Base-by-base conservation (phyloP, 768 basidiomycete species). In the Tulasnella sp. region DNA sequence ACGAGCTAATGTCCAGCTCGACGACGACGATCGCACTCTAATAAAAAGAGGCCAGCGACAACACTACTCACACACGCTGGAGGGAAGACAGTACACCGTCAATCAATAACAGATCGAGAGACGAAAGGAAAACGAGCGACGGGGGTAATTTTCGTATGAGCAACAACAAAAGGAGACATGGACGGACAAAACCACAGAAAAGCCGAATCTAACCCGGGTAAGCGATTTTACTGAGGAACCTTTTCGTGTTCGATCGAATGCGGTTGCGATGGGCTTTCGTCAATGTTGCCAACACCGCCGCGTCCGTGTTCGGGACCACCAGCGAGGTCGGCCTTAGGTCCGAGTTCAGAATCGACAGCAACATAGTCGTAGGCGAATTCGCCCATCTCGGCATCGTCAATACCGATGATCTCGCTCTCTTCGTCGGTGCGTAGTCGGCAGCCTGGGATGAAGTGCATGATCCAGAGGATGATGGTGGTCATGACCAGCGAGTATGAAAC, bases 331-430 rank as follows among this genome's bases (percentile, higher is more conserved):
- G 51, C 32, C 36, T 53, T 53, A 39, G 68, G 61, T 43, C 71
- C 67, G 25, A 78, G 67, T 61, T 78, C 77, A 6, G 71, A 65
- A 37, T 87, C 86, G 49, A 87, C 67, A 9, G 82, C 84, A 29
- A 90, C 86, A 61, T 87, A 91, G 69, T 91, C 86, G 64, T 88
- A 89, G 1, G 86, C 83, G 61, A 81, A 90, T 71, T 93, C 90
- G 61, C 89, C 91, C 77, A 90, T 82, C 72, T 92, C 84, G 1
- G 81, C 76, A 65, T 90, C 86, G 69, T 97, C 93, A 63, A 94
- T 81, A 57, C 93, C 92, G 45, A 94, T 66, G 48, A 74, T 73
- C 66, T 75, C 72, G 7, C 67, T 68, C 55, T 74, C 72, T 41
- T 72, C 71, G 25, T 63, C 63, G 2, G 68, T 62, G 31, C 88